Percentiles rank a stretch among this genome's conserved stretches.
Evolutionary conservation across 1,284 basidiomycete genomes (phyloP).

Genomic region (Chalciporus sp.): DNA sequence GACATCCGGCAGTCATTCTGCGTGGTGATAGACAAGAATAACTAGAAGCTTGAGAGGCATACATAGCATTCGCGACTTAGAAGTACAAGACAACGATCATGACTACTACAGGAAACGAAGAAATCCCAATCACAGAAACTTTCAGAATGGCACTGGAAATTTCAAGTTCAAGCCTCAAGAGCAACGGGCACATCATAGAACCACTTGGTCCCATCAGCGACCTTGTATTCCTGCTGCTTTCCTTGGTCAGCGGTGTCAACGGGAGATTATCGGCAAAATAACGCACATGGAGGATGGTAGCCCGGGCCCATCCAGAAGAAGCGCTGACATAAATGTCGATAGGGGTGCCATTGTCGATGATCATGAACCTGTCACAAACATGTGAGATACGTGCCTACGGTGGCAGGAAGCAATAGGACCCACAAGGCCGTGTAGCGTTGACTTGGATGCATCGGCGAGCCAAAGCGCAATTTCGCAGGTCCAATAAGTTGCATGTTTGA

Average conservation of each 20-base stretch:
- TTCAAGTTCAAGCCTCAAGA: no score
- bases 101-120: no score
- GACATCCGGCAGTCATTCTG: no score
- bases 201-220: neutral
- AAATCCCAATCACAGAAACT: no score
- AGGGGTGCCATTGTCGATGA: constrained; percentile 4
- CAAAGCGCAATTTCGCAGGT: constrained; percentile 1
- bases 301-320: neutral
- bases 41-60: no score
- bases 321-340: constrained; percentile 4
- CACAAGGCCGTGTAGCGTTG: neutral
- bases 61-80: no score
- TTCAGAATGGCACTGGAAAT: no score
- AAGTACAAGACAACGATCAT: no score
- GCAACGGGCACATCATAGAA: neutral
- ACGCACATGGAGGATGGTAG: constrained; percentile 2
- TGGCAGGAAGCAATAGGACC: neutral
- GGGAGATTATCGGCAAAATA: neutral
- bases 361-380: neutral
- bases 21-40: no score
- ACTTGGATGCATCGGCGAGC: neutral
- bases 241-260: neutral
- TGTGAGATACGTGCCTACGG: no score
- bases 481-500: neutral
- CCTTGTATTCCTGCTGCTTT: neutral